Evolutionary conservation across 2,329 filamentous ascomycete genomes (phyloP), one percentile per base, ranked within the genome.

Genomic region (Fusarium vanettenii): DNA sequence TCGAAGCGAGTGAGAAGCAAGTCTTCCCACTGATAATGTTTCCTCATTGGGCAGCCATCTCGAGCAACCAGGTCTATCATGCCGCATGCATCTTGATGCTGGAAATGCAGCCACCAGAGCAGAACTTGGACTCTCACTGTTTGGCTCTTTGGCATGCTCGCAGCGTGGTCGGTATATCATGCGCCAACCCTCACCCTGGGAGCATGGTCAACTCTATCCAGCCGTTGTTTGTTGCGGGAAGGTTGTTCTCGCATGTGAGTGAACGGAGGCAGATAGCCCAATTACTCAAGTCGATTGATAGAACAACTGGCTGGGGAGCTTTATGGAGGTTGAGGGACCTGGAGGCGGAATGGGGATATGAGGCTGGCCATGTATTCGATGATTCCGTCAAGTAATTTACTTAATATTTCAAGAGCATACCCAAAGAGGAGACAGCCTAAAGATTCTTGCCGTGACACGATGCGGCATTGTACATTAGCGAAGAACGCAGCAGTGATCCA

Each of bases 171-270:
- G 88, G 87, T 1, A 89, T 89, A 18, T 88, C 88, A 2, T 76
- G 85, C 39, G 83, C 87, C 4, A 89, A 89, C 62, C 83, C 83
- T 4, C 86, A 89, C 52, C 83, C 84, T 8, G 87, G 86, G 2
- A 87, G 85, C 60, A 73, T 88, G 56, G 88, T 87, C 37, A 89
- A 89, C 67, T 86, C 87, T 11, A 87, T 89, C 6, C 87, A 89
- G 64, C 87, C 87, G 0, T 80, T 89, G 0, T 89, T 85, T 79
- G 80, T 89, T 20, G 87, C 88, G 0, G 87, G 87, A 0, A 84
- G 83, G 18, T 71, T 88, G 0, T 82, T 89, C 37, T 88, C 84
- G 6, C 87, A 89, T 71, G 81, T 79, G 1, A 74, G 75, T 25
- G 81, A 85, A 61, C 82, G 81, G 10, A 74, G 80, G 2, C 75